phyloP scores from a whole-genome alignment of 805 yeast species.

The Metschnikowia gelsemii region DNA sequence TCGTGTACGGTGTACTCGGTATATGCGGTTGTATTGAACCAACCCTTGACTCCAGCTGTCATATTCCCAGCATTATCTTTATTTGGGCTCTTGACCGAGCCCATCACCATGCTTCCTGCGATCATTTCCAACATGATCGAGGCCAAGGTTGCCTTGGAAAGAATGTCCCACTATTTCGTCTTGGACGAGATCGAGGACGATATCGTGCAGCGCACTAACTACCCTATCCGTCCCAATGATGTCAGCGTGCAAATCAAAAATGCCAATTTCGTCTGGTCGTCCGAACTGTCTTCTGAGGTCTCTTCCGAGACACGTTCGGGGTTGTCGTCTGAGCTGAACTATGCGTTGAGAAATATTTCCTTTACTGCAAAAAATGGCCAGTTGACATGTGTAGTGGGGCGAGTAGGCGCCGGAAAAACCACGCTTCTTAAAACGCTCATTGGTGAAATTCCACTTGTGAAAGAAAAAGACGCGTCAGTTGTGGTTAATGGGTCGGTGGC shows the following conservation, averaged over 20 bases:
- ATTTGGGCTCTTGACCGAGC: slow-evolving; percentile 37
- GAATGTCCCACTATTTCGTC: slow-evolving; percentile 33
- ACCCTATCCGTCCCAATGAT: slow-evolving; percentile 22
- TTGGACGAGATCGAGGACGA: slow-evolving; percentile 35
- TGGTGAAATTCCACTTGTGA: slow-evolving; percentile 44
- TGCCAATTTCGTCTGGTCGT: slow-evolving; percentile 55
- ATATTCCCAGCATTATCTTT: slow-evolving; percentile 42
- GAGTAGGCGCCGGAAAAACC: slow-evolving; percentile 69
- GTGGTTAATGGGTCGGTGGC: slow-evolving; percentile 47
- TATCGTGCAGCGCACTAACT: slow-evolving; percentile 22
- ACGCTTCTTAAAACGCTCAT: slow-evolving; percentile 53
- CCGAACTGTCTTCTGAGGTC: too few relatives aligned
- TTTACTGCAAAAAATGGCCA: slow-evolving; percentile 53
- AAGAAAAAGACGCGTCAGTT: slow-evolving; percentile 14
- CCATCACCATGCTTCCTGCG: slow-evolving; percentile 34
- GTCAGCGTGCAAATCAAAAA: slow-evolving; percentile 43
- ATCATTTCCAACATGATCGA: slow-evolving; percentile 30
- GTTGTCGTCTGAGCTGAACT: slow-evolving; percentile 43
- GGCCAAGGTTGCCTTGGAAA: slow-evolving; percentile 32
- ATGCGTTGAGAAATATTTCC: slow-evolving; percentile 47
- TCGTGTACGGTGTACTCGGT: slow-evolving; percentile 34
- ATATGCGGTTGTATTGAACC: slow-evolving; percentile 26
- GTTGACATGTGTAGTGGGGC: slow-evolving; percentile 60
- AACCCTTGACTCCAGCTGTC: slow-evolving; percentile 35
- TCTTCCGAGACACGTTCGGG: too few relatives aligned